Evolutionary conservation across 495 filamentous ascomycete species (phyloP).

Genomic region (Penicillium nucicola): DNA sequence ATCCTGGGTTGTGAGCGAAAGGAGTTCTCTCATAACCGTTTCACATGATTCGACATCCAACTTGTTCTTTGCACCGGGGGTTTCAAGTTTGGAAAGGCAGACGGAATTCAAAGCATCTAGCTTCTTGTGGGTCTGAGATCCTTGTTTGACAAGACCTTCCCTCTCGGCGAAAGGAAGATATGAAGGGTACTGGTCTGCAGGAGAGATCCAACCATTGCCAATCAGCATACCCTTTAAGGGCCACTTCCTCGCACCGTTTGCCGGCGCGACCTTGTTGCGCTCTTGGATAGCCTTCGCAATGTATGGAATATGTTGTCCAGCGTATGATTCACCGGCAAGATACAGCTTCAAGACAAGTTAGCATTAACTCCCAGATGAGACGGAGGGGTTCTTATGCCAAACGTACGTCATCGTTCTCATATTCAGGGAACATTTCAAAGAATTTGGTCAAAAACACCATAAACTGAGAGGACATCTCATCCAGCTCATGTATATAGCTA

Average conservation of each 20-base stretch:
- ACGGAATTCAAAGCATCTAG: conserved; percentile 69
- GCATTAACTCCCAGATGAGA: conserved; percentile 9
- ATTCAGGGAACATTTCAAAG: conserved; percentile 87
- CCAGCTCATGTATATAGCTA: conserved; percentile 77
- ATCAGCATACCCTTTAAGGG: conserved; percentile 86
- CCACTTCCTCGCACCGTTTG: conserved; percentile 52
- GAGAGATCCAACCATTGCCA: conserved; percentile 96
- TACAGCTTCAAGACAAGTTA: conserved; percentile 67
- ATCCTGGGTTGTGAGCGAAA: conserved; percentile 53
- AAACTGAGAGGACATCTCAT: conserved; percentile 87
- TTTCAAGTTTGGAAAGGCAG: conserved; percentile 56
- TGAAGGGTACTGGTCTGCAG: conserved; percentile 82
- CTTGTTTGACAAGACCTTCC: conserved; percentile 65
- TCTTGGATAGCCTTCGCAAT: conserved; percentile 84
- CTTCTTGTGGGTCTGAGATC: conserved; percentile 57
- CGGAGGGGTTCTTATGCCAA: neutral
- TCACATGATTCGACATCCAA: conserved; percentile 74
- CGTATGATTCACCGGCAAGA: conserved; percentile 92
- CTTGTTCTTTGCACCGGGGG: conserved; percentile 49
- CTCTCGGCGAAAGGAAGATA: conserved; percentile 79
- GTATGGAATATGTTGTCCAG: conserved; percentile 96
- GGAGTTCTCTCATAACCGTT: conserved; percentile 64
- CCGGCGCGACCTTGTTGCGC: conserved; percentile 56
- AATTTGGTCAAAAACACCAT: conserved; percentile 86
- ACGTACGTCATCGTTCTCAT: conserved; percentile 87